Base-by-base conservation (phyloP, 1,139 yeast species). In the Zygosaccharomyces pseudobailii region DNA sequence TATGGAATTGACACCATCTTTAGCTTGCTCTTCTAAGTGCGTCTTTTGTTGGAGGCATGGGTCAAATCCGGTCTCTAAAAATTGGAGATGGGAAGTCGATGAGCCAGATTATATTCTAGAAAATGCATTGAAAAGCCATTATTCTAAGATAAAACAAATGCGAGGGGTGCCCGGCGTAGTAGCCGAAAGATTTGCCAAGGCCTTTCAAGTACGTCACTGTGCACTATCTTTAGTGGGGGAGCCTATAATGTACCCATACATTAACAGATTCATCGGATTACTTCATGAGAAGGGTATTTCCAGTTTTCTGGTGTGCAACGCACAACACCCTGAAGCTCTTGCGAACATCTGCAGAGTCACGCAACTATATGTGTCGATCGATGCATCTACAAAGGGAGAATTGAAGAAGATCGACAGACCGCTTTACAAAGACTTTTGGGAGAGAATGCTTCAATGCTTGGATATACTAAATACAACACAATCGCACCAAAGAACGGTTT, bases 1-100 rank as follows among this genome's bases (percentile, higher is more conserved):
- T 70, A 89, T 89, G 97, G 97, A 89, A 65, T 81, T 96, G 2
- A 89, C 97, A 0, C 97, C 97, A 1, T 84, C 95, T 1, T 72
- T 89, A 50, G 92, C 96, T 5, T 89, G 97, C 66, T 87, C 96
- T 7, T 89, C 89, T 64, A 89, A 89, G 66, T 89, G 97, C 74
- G 97, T 89, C 3, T 89, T 89, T 63, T 89, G 97, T 69, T 89
- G 97, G 97, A 78, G 97, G 64, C 97, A 90, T 63, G 97, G 97
- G 42, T 89, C 97, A 3, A 90, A 89, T 60, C 97, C 97, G 0
- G 97, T 90, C 1, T 96, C 96, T 24, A 89, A 95, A 39, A 84
- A 84, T 58, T 89, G 97, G 97, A 75, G 97, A 62, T 89, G 97
- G 97, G 92, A 87, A 60, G 85, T 88, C 23, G 96, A 89, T 66